A percentile compares a stretch with the other conserved stretches of the same genome.
Conservation (phyloP, 805 yeast species). For the Candida awuae region DNA sequence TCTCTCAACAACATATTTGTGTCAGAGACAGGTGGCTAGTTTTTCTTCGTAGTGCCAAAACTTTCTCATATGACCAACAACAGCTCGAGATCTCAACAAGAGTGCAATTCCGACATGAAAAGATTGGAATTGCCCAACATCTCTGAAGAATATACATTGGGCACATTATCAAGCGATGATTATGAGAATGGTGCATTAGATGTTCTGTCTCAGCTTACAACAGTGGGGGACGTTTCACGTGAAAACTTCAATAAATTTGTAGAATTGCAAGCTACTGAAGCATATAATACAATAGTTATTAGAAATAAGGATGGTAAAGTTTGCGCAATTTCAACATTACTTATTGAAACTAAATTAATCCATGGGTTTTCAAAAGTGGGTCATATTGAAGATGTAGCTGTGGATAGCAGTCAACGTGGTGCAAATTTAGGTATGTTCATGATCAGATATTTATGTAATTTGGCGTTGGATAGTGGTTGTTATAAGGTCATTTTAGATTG, state of each 20-base stretch:
- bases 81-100: too few relatives aligned
- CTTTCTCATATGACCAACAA: too few relatives aligned
- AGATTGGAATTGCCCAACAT: slow-evolving; percentile 3
- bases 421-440: slow-evolving; percentile 65
- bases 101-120: too few relatives aligned
- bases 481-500: slow-evolving; percentile 90
- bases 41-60: too few relatives aligned
- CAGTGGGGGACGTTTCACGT: slow-evolving; percentile 65
- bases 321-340: slow-evolving; percentile 77
- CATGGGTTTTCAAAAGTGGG: slow-evolving; percentile 84
- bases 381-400: slow-evolving; percentile 92
- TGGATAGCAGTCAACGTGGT: slow-evolving; percentile 69
- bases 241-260: slow-evolving; percentile 44
- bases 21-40: too few relatives aligned
- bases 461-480: slow-evolving; percentile 59
- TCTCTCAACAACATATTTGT: too few relatives aligned
- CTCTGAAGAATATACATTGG: slow-evolving; percentile 63
- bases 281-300: slow-evolving; percentile 67
- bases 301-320: slow-evolving; percentile 42
- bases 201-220: slow-evolving; percentile 62
- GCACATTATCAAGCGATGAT: slow-evolving; percentile 51
- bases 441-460: slow-evolving; percentile 50
- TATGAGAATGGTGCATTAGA: slow-evolving; percentile 53
- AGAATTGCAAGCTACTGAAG: slow-evolving; percentile 48
- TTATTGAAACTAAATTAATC: slow-evolving; percentile 75